A percentile compares a stretch with the other conserved stretches of the same genome.
These are phyloP conservation scores for Fusarium haematococcum DNA, from an alignment of 2,329 filamentous ascomycete genomes.

Conservation along the genomic window DNA sequence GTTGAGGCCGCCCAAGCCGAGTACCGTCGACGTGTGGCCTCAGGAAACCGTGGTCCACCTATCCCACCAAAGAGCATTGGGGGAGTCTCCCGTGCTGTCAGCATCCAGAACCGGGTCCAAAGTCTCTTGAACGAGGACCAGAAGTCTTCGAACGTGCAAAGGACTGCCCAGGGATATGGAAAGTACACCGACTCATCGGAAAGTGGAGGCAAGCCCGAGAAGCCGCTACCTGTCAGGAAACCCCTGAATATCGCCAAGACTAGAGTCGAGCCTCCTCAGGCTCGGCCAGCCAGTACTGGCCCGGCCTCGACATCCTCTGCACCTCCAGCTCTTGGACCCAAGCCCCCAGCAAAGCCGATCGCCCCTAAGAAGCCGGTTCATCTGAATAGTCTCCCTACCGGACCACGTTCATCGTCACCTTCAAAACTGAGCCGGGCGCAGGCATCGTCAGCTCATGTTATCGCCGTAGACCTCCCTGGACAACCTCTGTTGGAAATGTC, in stretches of 20 bases:
- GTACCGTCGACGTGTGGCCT: conserved; percentile 80
- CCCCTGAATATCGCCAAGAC: conserved; percentile 54
- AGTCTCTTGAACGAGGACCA: conserved; percentile 84
- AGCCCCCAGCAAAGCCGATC: conserved; percentile 56
- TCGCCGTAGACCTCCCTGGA: conserved; percentile 60
- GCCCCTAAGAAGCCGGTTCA: conserved; percentile 73
- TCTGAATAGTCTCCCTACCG: conserved; percentile 67
- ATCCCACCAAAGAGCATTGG: conserved; percentile 67
- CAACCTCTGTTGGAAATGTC: conserved; percentile 67
- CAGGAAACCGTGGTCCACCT: conserved; percentile 52
- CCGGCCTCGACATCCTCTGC: conserved; percentile 35
- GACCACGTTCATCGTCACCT: conserved; percentile 57
- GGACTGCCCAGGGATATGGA: conserved; percentile 90
- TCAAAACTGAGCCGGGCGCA: conserved; percentile 52
- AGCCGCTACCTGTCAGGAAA: conserved; percentile 63
- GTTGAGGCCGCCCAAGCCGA: conserved; percentile 91
- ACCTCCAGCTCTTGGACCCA: conserved; percentile 42
- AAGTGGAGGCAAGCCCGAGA: conserved; percentile 52
- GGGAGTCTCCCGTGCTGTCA: conserved; percentile 76
- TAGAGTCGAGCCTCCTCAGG: conserved; percentile 44
- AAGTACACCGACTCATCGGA: conserved; percentile 76
- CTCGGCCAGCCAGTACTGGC: conserved; percentile 23
- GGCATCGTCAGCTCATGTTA: conserved; percentile 52
- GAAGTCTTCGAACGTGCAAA: conserved; percentile 66
- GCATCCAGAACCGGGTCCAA: conserved; percentile 92